Evolutionary conservation across 108 stramenopile species (phyloP).

Genomic region (Cyclotella sp.): DNA sequence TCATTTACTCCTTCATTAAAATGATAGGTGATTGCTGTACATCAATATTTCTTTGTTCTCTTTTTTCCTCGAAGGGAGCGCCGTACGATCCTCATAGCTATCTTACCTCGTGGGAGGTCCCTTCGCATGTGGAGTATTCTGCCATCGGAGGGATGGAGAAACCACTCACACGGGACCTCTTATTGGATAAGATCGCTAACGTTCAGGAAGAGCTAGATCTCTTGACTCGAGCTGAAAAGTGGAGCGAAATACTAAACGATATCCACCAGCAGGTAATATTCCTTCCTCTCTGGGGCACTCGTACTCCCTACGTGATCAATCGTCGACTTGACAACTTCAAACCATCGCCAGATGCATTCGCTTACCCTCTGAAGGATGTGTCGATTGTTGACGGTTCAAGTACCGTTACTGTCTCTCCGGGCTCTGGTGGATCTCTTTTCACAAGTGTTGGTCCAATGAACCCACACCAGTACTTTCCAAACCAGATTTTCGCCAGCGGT

Average conservation of each 20-base stretch:
- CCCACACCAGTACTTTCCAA: slow-evolving; percentile 69
- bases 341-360: slow-evolving; percentile 45
- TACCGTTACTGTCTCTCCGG: slow-evolving; percentile 58
- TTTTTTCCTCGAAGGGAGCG: slow-evolving; percentile 66
- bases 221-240: slow-evolving; percentile 24
- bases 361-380: slow-evolving; percentile 46
- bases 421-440: slow-evolving; percentile 57
- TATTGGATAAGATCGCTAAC: slow-evolving; percentile 50
- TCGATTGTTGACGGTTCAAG: slow-evolving; percentile 45
- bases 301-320: slow-evolving; percentile 66
- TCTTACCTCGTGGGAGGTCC: slow-evolving; percentile 55
- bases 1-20: neutral
- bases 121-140: slow-evolving; percentile 61
- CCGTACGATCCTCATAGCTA: slow-evolving; percentile 78
- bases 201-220: slow-evolving; percentile 43
- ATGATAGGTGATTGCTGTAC: neutral
- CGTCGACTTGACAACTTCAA: slow-evolving; percentile 60
- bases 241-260: slow-evolving; percentile 59
- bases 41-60: slow-evolving; percentile 48
- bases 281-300: slow-evolving; percentile 68
- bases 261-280: slow-evolving; percentile 63
- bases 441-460: slow-evolving; percentile 53
- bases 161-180: slow-evolving; percentile 52
- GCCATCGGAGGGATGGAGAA: slow-evolving; percentile 47
- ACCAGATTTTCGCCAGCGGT: slow-evolving; percentile 56